Conservation (phyloP, 495 filamentous ascomycete genomes). For the Letharia lupina region DNA sequence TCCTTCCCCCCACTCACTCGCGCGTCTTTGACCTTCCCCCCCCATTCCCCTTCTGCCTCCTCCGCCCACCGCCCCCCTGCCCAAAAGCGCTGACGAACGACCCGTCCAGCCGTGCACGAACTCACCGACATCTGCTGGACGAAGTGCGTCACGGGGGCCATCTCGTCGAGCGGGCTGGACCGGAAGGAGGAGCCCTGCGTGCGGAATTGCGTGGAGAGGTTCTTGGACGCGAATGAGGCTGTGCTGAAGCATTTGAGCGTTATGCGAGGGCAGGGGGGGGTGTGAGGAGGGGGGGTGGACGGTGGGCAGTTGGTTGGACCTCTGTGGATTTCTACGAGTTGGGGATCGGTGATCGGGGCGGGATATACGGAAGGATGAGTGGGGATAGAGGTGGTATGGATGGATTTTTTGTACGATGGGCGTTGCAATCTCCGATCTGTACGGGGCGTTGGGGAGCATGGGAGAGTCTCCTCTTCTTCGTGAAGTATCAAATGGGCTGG, state of each 20-base stretch:
- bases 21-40: background rate
- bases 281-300: slow-evolving; percentile 5
- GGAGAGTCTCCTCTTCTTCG: background rate
- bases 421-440: no score
- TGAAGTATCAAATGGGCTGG: background rate
- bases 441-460: background rate
- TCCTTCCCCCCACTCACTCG: background rate
- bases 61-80: background rate
- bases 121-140: slow-evolving; percentile 87
- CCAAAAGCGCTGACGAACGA: background rate
- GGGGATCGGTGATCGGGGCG: background rate
- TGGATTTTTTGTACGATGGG: background rate
- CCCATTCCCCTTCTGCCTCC: slow-evolving; percentile 3
- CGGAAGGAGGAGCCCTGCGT: slow-evolving; percentile 69
- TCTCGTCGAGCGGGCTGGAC: slow-evolving; percentile 60
- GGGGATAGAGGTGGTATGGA: background rate
- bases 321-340: background rate
- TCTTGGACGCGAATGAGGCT: slow-evolving; percentile 75
- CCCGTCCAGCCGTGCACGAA: slow-evolving; percentile 58
- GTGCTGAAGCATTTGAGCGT: slow-evolving; percentile 72
- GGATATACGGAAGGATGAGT: background rate
- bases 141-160: slow-evolving; percentile 70
- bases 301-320: background rate
- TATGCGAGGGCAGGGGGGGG: slow-evolving; percentile 38
- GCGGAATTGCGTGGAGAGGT: slow-evolving; percentile 86